Base-by-base conservation (phyloP, 1,139 yeast genomes). In the Magnusiomyces sp. region DNA sequence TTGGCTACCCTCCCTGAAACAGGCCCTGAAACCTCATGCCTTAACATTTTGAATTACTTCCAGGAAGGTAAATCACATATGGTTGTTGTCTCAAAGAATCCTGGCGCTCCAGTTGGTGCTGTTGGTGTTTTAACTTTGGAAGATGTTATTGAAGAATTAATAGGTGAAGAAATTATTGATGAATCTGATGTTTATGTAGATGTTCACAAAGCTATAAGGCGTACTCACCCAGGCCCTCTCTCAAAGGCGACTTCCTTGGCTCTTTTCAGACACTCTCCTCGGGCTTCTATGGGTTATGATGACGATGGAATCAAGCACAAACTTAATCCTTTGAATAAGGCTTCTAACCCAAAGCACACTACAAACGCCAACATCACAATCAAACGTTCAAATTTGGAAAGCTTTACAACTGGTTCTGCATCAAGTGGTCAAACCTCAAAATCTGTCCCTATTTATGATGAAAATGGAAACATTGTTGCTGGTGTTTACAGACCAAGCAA, bases 21-120 rank as follows among this genome's bases (percentile, higher is more conserved):
- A 0, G 81, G 84, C 1, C 83, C 88, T 36, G 90, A 84, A 49
- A 90, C 97, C 1, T 88, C 97, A 3, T 92, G 97, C 67, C 73
- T 92, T 63, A 90, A 92, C 67, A 90, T 92, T 57, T 75, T 92
- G 61, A 92, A 92, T 67, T 92, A 90, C 67, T 92, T 92, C 74
- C 98, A 92, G 69, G 97, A 90, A 66, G 98, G 98, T 54, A 90
- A 89, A 66, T 83, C 95, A 1, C 98, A 92, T 67, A 92, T 92
- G 98, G 92, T 94, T 59, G 83, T 90, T 41, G 96, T 92, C 11
- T 81, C 94, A 58, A 83, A 81, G 54, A 72, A 74, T 46, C 97
- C 97, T 0, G 98, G 98, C 47, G 89, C 80, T 56, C 81, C 94
- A 2, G 69, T 74, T 34, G 97, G 97, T 23, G 95, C 96, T 0